phyloP scores from a whole-genome alignment of 2,329 filamentous ascomycete genomes.

The Orbilia brochopaga region DNA sequence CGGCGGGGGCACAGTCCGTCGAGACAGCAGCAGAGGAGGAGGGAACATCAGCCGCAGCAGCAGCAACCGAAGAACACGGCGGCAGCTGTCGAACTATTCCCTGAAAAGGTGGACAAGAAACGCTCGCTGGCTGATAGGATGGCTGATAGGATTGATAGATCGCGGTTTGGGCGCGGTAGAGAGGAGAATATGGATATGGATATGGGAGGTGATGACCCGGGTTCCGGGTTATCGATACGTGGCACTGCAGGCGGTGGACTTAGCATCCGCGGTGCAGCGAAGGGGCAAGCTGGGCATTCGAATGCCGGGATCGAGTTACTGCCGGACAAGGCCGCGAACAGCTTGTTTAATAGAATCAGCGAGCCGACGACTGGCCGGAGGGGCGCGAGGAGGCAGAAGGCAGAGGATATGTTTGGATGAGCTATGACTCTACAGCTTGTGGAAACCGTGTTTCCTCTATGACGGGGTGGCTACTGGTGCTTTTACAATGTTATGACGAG shows the following conservation, averaged over 20 bases:
- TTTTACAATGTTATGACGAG: too few species aligned
- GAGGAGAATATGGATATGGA: slow-evolving; percentile 35
- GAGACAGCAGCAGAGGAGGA: slow-evolving; percentile 37
- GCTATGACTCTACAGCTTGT: background rate
- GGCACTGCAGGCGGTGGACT: slow-evolving; percentile 31
- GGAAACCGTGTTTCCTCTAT: background rate
- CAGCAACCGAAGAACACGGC: slow-evolving; percentile 16
- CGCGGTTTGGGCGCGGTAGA: slow-evolving; percentile 8
- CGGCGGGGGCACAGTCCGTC: slow-evolving; percentile 38
- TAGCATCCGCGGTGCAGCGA: slow-evolving; percentile 30
- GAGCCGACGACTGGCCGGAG: slow-evolving; percentile 23
- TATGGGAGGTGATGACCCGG: slow-evolving; percentile 5
- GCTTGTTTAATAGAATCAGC: slow-evolving; percentile 48
- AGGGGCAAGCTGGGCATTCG: slow-evolving; percentile 31
- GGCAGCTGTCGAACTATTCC: slow-evolving; percentile 50
- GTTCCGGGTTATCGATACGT: slow-evolving; percentile 34
- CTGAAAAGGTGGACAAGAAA: slow-evolving; percentile 28
- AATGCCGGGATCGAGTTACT: slow-evolving; percentile 52
- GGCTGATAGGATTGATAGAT: slow-evolving; percentile 30
- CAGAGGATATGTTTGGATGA: slow-evolving; percentile 47
- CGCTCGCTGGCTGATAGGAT: slow-evolving; percentile 39
- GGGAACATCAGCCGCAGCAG: background rate
- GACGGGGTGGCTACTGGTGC: background rate
- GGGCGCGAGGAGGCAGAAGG: slow-evolving; percentile 37
- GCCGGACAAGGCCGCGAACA: slow-evolving; percentile 48